Percentiles rank a stretch among this genome's conserved stretches.
Conservation (phyloP, 2,329 filamentous ascomycete species). For the Chaetomium globosum region DNA sequence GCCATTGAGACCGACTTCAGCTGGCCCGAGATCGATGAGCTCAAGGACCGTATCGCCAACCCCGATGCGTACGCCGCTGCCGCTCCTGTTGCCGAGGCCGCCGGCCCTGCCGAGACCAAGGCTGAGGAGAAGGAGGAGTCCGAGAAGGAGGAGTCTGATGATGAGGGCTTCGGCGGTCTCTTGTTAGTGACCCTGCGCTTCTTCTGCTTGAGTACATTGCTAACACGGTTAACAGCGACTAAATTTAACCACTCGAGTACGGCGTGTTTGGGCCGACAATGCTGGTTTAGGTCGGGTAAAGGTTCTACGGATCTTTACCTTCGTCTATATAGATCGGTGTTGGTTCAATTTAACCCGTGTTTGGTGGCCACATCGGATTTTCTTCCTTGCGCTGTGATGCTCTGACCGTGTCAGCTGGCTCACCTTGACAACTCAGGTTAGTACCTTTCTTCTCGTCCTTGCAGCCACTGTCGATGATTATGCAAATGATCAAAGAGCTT, state of each 20-base stretch:
- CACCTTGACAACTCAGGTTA: constrained; percentile 47
- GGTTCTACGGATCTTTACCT: constrained; percentile 46
- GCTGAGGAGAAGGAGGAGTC: constrained; percentile 65
- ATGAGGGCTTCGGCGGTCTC: constrained; percentile 75
- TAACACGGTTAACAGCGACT: constrained; percentile 54
- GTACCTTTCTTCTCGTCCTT: constrained; percentile 39
- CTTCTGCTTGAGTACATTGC: constrained; percentile 31
- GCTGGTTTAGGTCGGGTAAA: constrained; percentile 50
- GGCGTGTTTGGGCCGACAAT: constrained; percentile 48
- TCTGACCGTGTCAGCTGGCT: constrained; percentile 11
- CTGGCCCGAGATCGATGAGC: constrained; percentile 94
- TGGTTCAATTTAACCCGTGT: constrained; percentile 49
- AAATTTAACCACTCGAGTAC: constrained; percentile 49
- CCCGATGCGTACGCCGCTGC: constrained; percentile 91
- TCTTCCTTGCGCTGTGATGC: constrained; percentile 6
- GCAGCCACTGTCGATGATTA: constrained; percentile 55
- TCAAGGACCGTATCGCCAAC: constrained; percentile 99
- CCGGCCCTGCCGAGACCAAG: constrained; percentile 57
- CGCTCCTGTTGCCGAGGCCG: constrained; percentile 68
- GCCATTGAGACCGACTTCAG: constrained; percentile 87
- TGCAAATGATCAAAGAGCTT: constrained; percentile 62
- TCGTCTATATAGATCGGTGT: constrained; percentile 53
- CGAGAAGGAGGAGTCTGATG: constrained; percentile 69
- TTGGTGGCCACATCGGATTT: constrained; percentile 29
- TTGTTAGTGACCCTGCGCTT: constrained; percentile 55